phyloP scores from a whole-genome alignment of 1,284 basidiomycete species.

The Agroathelia rolfsii region DNA sequence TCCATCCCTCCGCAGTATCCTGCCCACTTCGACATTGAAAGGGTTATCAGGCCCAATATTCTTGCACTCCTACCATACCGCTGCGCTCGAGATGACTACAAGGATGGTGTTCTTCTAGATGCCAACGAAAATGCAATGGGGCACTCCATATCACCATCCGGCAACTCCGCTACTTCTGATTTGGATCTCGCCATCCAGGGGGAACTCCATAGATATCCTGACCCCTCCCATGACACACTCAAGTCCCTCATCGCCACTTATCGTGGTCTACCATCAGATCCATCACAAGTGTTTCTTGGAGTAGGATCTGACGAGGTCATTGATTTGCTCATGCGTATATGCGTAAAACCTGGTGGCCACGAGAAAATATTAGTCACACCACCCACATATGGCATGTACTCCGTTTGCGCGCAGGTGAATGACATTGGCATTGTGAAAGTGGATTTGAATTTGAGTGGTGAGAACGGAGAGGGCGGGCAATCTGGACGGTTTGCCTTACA shows the following conservation, averaged over 20 bases:
- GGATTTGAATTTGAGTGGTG: slow-evolving; percentile 56
- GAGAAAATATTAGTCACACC: slow-evolving; percentile 85
- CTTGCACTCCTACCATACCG: slow-evolving; percentile 88
- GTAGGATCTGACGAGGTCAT: slow-evolving; percentile 98
- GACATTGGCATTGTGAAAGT: slow-evolving; percentile 82
- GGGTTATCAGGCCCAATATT: slow-evolving; percentile 90
- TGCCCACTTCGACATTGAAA: slow-evolving; percentile 73
- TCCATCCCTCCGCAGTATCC: slow-evolving; percentile 42
- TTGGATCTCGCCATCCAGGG: too few relatives aligned
- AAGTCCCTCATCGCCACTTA: slow-evolving; percentile 71
- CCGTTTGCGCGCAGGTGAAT: slow-evolving; percentile 91
- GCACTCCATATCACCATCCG: slow-evolving; percentile 55
- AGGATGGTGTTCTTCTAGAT: slow-evolving; percentile 88
- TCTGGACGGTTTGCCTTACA: slow-evolving; percentile 70
- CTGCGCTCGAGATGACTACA: slow-evolving; percentile 95
- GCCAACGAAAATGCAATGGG: slow-evolving; percentile 97
- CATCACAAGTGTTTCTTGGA: slow-evolving; percentile 83
- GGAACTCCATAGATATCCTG: slow-evolving; percentile 88
- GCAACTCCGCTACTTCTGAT: slow-evolving; percentile 27
- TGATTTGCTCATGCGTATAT: slow-evolving; percentile 87
- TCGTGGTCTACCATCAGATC: slow-evolving; percentile 53
- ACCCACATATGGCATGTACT: slow-evolving; percentile 98
- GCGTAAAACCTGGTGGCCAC: slow-evolving; percentile 64
- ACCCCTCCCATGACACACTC: slow-evolving; percentile 73
- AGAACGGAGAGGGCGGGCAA: slow-evolving; percentile 56